Percentiles rank a stretch among this genome's conserved stretches.
phyloP scores from a whole-genome alignment of 2,329 filamentous ascomycete genomes.

The Penicillium freii region DNA sequence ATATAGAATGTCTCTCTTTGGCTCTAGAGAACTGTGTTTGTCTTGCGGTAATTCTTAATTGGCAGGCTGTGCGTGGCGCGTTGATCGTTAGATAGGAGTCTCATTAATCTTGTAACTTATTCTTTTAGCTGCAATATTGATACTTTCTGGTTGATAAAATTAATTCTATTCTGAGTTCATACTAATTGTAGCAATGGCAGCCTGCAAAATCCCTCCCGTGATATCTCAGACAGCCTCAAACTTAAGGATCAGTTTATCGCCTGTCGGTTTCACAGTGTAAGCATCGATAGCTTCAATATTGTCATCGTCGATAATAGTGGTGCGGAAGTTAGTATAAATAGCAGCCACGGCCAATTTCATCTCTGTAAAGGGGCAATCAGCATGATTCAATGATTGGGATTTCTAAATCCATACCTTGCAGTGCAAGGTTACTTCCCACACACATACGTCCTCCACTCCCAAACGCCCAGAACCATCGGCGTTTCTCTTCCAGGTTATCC shows the following conservation, averaged over 20 bases:
- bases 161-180: neutral
- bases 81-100: too few species aligned
- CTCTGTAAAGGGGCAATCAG: conserved; percentile 47
- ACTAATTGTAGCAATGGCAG: neutral
- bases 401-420: conserved; percentile 39
- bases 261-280: conserved; percentile 60
- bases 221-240: conserved; percentile 43
- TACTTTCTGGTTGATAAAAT: neutral
- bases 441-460: conserved; percentile 52
- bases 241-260: conserved; percentile 58
- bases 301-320: conserved; percentile 59
- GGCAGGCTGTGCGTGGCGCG: too few species aligned
- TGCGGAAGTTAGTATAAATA: conserved; percentile 68
- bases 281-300: conserved; percentile 65
- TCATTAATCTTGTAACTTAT: neutral
- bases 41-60: too few species aligned
- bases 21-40: too few species aligned
- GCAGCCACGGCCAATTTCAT: conserved; percentile 70
- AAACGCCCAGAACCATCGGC: conserved; percentile 53
- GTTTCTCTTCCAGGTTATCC: conserved; percentile 43
- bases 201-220: neutral
- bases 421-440: conserved; percentile 49
- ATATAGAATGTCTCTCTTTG: too few species aligned
- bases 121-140: neutral
- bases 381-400: neutral